A percentile compares a stretch with the other conserved stretches of the same genome.
Conservation (phyloP, 371 early-diverging fungal species). For the Rhizopus stolonifer region DNA sequence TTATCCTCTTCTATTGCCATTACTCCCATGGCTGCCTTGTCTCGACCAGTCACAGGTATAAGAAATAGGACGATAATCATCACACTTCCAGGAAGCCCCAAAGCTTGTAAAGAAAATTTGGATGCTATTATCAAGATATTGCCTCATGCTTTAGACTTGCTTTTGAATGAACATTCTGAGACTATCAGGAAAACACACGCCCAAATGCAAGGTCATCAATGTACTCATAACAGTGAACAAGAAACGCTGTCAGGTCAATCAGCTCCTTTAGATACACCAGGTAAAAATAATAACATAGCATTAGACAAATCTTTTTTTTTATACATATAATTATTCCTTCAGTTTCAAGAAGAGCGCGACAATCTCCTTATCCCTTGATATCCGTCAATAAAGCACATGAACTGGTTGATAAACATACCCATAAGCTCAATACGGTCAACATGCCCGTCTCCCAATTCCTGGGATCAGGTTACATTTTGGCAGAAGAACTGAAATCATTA, state of each 20-base stretch:
- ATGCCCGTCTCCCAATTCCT: slow-evolving; percentile 44
- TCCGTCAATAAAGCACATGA: slow-evolving; percentile 68
- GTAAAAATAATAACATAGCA: slow-evolving; percentile 19
- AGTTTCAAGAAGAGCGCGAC: slow-evolving; percentile 68
- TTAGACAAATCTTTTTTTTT: background rate
- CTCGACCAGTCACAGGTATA: slow-evolving; percentile 84
- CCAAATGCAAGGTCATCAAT: slow-evolving; percentile 23
- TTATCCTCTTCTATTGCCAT: slow-evolving; percentile 66
- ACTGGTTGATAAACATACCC: slow-evolving; percentile 48
- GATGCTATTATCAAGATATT: slow-evolving; percentile 66
- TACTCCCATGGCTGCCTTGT: slow-evolving; percentile 88
- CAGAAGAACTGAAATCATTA: slow-evolving; percentile 69
- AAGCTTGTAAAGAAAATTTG: slow-evolving; percentile 83
- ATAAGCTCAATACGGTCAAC: slow-evolving; percentile 28
- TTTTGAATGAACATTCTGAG: slow-evolving; percentile 40
- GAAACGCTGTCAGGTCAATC: slow-evolving; percentile 26
- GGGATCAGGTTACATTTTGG: slow-evolving; percentile 63
- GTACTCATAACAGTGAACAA: slow-evolving; percentile 13
- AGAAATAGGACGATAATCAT: slow-evolving; percentile 67
- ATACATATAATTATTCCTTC: too few relatives aligned
- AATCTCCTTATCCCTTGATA: slow-evolving; percentile 82
- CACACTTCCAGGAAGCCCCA: slow-evolving; percentile 88
- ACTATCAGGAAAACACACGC: slow-evolving; percentile 12
- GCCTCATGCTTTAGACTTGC: slow-evolving; percentile 82
- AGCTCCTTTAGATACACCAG: slow-evolving; percentile 45